Evolutionary conservation across 1,139 yeast genomes (phyloP).

Genomic region (Geotrichum reessii): DNA sequence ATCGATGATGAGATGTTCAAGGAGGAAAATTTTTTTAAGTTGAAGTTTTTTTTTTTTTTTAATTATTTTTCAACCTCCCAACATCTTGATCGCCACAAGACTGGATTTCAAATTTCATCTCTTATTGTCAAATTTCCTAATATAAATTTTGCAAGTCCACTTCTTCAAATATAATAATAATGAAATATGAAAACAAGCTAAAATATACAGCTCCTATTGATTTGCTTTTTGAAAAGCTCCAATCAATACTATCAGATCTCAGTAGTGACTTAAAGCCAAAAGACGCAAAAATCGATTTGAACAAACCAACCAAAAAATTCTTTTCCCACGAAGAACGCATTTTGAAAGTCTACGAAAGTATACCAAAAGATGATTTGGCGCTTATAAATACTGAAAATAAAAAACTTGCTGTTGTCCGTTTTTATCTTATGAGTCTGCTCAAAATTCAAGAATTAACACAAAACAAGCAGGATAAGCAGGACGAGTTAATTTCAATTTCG

Average conservation of each 20-base stretch:
- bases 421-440: constrained; percentile 7
- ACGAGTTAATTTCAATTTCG: constrained; percentile 52
- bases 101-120: background rate
- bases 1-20: background rate
- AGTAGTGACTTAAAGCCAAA: constrained; percentile 2
- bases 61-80: background rate
- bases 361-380: constrained; percentile 1
- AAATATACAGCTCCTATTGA: constrained; percentile 16
- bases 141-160: background rate
- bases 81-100: background rate
- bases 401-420: constrained; percentile 1
- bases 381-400: background rate
- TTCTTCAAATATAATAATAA: background rate
- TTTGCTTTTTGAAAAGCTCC: constrained; percentile 11
- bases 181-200: constrained; percentile 15
- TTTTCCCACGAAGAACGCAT: background rate
- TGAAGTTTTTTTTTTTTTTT: background rate
- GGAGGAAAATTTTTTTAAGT: background rate
- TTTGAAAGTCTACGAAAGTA: background rate
- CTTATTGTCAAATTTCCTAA: background rate
- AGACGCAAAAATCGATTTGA: background rate
- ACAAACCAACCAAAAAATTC: background rate
- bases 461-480: background rate
- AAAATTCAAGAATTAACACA: constrained; percentile 13
- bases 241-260: background rate